Evolutionary conservation across 306 rosid genomes (phyloP).

Genomic region (Begonia fuchsioides): DNA sequence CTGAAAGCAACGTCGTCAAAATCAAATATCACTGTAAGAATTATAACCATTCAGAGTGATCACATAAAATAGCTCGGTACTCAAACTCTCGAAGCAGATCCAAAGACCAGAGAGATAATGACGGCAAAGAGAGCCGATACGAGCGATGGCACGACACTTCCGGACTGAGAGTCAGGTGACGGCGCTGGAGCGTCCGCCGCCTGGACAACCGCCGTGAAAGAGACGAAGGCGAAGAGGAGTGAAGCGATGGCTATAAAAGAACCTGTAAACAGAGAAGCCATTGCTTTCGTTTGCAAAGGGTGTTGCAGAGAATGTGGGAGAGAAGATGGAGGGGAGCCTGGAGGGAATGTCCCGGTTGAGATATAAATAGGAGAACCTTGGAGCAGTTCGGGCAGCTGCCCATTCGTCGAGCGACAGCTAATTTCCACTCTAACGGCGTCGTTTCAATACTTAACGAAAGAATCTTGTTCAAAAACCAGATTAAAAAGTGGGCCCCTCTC

Average conservation of each 20-base stretch:
- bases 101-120: slow-evolving; percentile 39
- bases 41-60: too few species aligned
- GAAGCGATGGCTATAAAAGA: slow-evolving; percentile 28
- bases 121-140: slow-evolving; percentile 28
- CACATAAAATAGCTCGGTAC: background rate
- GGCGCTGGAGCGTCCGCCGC: slow-evolving; percentile 74
- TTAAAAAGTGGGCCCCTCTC: too few species aligned
- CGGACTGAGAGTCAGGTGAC: slow-evolving; percentile 45
- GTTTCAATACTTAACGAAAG: too few species aligned
- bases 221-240: slow-evolving; percentile 23
- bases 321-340: too few species aligned
- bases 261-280: slow-evolving; percentile 53
- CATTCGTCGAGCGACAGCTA: slow-evolving; percentile 45
- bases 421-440: background rate
- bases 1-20: background rate
- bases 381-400: too few species aligned
- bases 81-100: slow-evolving; percentile 56
- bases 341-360: too few species aligned
- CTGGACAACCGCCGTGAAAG: slow-evolving; percentile 19
- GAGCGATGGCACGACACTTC: slow-evolving; percentile 36
- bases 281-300: slow-evolving; percentile 20
- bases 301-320: slow-evolving; percentile 1
- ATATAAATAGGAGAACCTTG: background rate
- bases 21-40: too few species aligned
- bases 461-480: too few species aligned